Conservation (phyloP, 2,329 filamentous ascomycete genomes). For the Colletotrichum navitas region DNA sequence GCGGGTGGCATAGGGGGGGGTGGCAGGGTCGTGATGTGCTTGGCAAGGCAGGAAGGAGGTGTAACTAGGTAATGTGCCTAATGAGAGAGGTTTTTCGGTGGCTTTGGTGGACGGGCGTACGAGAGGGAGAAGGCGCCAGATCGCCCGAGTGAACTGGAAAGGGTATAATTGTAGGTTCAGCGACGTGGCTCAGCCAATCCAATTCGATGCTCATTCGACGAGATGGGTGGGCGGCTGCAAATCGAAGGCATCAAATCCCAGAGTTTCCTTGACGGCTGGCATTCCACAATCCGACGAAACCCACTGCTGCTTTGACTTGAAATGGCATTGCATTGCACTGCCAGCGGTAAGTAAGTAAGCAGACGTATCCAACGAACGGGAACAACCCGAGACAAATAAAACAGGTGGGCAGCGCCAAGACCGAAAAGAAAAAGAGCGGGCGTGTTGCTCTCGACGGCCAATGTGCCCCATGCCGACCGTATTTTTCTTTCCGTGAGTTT, state of each 20-base stretch:
- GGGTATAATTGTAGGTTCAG: not conserved
- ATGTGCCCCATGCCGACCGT: not conserved
- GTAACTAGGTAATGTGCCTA: no score
- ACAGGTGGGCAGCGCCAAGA: not conserved
- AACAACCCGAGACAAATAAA: not conserved
- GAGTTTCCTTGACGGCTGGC: not conserved
- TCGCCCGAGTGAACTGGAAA: not conserved
- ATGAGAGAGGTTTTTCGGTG: not conserved
- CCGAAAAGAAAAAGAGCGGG: no score
- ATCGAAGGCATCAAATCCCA: not conserved
- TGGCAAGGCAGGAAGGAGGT: not conserved
- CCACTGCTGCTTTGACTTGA: not conserved
- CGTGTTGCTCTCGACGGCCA: no score
- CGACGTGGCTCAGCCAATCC: not conserved
- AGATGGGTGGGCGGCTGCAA: not conserved
- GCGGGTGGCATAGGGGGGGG: slow-evolving; percentile 3
- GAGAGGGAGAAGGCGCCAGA: not conserved
- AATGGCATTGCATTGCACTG: not conserved
- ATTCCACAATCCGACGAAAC: not conserved
- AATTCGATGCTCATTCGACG: not conserved
- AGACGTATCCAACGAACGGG: not conserved
- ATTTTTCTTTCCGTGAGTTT: not conserved
- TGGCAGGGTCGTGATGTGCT: slow-evolving; percentile 4
- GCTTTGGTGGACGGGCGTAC: slow-evolving; percentile 13
- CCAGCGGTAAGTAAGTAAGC: slow-evolving; percentile 7